Evolutionary conservation across 1,284 basidiomycete genomes (phyloP), one percentile per base, ranked within the genome.

Genomic region (Megacollybia platyphylla): DNA sequence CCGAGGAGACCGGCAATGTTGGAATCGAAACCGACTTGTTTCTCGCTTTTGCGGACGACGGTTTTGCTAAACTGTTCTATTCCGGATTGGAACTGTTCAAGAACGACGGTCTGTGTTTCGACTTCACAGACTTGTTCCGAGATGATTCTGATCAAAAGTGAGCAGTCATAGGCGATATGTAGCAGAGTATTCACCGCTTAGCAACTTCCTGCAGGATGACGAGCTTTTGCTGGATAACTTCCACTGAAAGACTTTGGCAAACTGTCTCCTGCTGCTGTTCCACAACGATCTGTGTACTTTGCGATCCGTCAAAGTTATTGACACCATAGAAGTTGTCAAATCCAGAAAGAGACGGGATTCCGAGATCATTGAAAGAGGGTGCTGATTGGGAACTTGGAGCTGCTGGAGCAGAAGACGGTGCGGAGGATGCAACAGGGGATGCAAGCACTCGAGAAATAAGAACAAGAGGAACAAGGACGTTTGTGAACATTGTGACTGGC

Each of bases 291-390:
- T 59, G 57, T 27, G 49, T 50, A 50, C 53, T 58, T 41, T 57
- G 50, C 34, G 55, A 57, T 43, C 57, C 57, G 50, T 62, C 57
- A 44, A 66, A 67, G 55, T 67, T 65, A 34, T 54, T 54, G 37
- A 49, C 35, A 28, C 66, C 66, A 42, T 60, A 61, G 54, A 67
- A 67, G 55, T 63, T 57, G 45, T 67, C 65, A 45, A 68, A 67
- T 40, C 53, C 49, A 32, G 49, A 46, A 44, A 66, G 45, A 36
- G 62, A 63, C 36, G 51, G 48, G 51, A 60, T 49, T 54, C 54
- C 55, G 58, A 67, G 39, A 24, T 49, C 46, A 43, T 54, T 48
- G 44, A 55, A 53, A 11, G 31, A 34, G 15, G 31, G 31, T 1
- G 31, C 31, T 7, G 31, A 7, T 7, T 11, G 4, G 15, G 20